phyloP scores from a whole-genome alignment of 805 yeast genomes.

The Cyberlindnera xishuangbannaensis region DNA sequence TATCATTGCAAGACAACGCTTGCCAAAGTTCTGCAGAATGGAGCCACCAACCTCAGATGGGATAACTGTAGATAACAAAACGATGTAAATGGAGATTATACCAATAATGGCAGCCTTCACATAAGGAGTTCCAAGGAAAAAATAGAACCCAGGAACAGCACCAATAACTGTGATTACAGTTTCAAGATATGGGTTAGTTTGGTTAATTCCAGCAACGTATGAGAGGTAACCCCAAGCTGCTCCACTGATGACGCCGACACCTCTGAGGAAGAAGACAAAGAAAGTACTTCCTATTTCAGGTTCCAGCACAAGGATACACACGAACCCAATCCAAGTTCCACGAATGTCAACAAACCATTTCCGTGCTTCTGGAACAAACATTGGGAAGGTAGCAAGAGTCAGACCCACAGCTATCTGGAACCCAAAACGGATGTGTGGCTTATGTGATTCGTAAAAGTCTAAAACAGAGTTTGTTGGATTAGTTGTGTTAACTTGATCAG shows the following conservation, averaged over 20 bases:
- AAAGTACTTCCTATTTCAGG: slow-evolving; percentile 47
- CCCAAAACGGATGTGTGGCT: slow-evolving; percentile 39
- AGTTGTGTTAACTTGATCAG: neutral
- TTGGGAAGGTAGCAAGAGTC: slow-evolving; percentile 44
- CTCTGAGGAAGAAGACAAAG: slow-evolving; percentile 40
- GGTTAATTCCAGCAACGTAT: slow-evolving; percentile 38
- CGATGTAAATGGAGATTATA: slow-evolving; percentile 41
- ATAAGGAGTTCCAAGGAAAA: slow-evolving; percentile 39
- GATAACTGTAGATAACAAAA: slow-evolving; percentile 37
- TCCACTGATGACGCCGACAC: slow-evolving; percentile 41
- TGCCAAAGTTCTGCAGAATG: slow-evolving; percentile 39
- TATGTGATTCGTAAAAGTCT: slow-evolving; percentile 14
- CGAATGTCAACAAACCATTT: slow-evolving; percentile 43
- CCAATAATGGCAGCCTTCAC: slow-evolving; percentile 47
- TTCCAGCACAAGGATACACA: slow-evolving; percentile 42
- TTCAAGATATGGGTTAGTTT: slow-evolving; percentile 36
- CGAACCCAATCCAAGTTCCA: slow-evolving; percentile 52
- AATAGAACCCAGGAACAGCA: slow-evolving; percentile 41
- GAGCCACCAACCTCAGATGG: slow-evolving; percentile 36
- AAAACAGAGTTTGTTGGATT: neutral
- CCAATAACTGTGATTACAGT: slow-evolving; percentile 38
- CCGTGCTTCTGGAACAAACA: slow-evolving; percentile 41
- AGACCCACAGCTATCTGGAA: slow-evolving; percentile 40
- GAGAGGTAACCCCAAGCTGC: slow-evolving; percentile 45
- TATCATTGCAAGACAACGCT: slow-evolving; percentile 44